phyloP scores from a whole-genome alignment of 768 basidiomycete genomes.

The Serpula lacrymans region DNA sequence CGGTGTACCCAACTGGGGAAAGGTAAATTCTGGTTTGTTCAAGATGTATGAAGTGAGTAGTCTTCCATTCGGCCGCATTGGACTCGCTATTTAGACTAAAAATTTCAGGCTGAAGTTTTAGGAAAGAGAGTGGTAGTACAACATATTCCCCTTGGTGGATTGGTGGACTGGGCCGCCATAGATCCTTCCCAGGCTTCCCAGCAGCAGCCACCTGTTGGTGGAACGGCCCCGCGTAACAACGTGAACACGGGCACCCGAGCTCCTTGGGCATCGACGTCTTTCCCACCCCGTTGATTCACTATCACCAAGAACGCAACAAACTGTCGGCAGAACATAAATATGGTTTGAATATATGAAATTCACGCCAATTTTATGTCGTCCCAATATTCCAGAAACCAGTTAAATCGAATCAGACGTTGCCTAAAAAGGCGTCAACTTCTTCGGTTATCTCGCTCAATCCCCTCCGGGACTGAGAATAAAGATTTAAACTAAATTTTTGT shows the following conservation, averaged over 20 bases:
- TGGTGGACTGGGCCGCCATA: conserved; percentile 62
- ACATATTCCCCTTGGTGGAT: conserved; percentile 82
- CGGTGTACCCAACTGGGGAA: conserved; percentile 87
- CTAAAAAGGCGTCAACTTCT: no score
- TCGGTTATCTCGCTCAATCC: no score
- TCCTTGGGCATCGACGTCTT: conserved; percentile 13
- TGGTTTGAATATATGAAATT: no score
- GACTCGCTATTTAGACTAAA: conserved; percentile 5
- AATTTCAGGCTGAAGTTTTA: conserved; percentile 78
- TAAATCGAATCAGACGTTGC: no score
- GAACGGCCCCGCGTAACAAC: background rate
- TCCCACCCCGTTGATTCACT: conserved; percentile 1
- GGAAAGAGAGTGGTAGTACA: conserved; percentile 96
- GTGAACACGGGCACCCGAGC: conserved; percentile 6
- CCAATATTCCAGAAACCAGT: no score
- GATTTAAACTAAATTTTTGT: no score
- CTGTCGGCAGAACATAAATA: no score
- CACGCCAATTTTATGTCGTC: no score
- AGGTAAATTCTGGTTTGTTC: conserved; percentile 85
- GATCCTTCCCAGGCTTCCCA: background rate
- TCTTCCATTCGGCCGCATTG: conserved; percentile 1
- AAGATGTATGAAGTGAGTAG: conserved; percentile 91
- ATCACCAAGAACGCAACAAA: no score
- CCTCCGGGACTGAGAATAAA: no score
- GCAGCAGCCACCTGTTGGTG: background rate